Conservation (phyloP, 192 early-diverging fungal genomes). For the Neocallimastix lanati region DNA sequence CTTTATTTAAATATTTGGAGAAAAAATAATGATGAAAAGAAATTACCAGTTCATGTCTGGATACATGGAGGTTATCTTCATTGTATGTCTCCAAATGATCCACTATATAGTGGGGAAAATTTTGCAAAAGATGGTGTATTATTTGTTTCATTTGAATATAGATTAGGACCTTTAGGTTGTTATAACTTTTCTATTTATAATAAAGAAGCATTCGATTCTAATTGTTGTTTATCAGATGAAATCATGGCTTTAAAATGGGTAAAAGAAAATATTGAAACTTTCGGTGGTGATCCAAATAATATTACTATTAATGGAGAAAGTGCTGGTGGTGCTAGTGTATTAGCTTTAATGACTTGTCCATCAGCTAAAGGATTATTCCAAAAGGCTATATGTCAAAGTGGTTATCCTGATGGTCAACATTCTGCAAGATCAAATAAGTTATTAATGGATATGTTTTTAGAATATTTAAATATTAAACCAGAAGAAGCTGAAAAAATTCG, state of each 20-base stretch:
- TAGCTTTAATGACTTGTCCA: background rate
- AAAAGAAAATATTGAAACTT: too few species aligned
- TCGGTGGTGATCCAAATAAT: too few species aligned
- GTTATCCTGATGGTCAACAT: background rate
- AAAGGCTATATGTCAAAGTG: background rate
- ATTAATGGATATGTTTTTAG: background rate
- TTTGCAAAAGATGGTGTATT: too few species aligned
- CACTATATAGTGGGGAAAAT: slow-evolving; percentile 14
- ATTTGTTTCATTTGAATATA: slow-evolving; percentile 14
- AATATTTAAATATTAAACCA: background rate
- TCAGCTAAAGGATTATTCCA: too few species aligned
- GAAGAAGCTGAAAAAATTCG: background rate
- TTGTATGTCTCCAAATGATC: slow-evolving; percentile 8
- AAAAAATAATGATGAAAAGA: slow-evolving; percentile 3
- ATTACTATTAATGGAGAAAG: slow-evolving; percentile 31
- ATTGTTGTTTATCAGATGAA: too few species aligned
- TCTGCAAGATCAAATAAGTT: background rate
- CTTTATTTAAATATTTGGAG: slow-evolving; percentile 31
- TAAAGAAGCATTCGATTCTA: too few species aligned
- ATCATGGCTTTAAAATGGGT: too few species aligned
- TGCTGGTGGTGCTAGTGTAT: slow-evolving; percentile 19
- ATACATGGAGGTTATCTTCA: slow-evolving; percentile 37
- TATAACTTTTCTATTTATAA: too few species aligned
- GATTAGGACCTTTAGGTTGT: slow-evolving; percentile 14
- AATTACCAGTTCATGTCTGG: slow-evolving; percentile 40